Evolutionary conservation across 495 filamentous ascomycete genomes (phyloP).

Genomic region (Hypoxylon rickii): DNA sequence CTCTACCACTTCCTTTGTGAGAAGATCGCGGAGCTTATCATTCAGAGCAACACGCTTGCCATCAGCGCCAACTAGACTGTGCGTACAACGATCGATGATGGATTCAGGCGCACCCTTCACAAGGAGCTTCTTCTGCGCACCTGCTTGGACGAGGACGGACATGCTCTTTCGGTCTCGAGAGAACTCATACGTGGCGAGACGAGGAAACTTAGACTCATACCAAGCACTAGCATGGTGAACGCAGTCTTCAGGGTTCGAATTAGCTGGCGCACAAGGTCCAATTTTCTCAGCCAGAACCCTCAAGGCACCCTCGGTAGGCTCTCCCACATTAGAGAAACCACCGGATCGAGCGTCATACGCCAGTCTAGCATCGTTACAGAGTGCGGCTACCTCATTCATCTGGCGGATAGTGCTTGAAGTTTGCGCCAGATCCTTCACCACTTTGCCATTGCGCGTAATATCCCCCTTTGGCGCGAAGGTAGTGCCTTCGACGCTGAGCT

Average conservation of each 20-base stretch:
- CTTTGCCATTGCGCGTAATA: constrained; percentile 68
- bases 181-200: constrained; percentile 92
- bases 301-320: constrained; percentile 94
- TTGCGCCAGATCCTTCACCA: constrained; percentile 68
- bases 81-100: constrained; percentile 86
- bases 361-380: constrained; percentile 89
- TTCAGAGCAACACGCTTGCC: constrained; percentile 75
- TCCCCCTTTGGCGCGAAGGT: constrained; percentile 87
- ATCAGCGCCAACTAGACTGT: constrained; percentile 72
- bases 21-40: constrained; percentile 65
- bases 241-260: constrained; percentile 54
- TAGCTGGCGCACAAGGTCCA: constrained; percentile 59
- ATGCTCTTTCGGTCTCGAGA: constrained; percentile 98
- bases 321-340: constrained; percentile 83
- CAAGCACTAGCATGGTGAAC: constrained; percentile 80
- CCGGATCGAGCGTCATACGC: constrained; percentile 75
- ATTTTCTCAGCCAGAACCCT: constrained; percentile 94
- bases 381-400: constrained; percentile 83
- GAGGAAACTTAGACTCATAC: constrained; percentile 76
- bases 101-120: constrained; percentile 98
- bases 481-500: constrained; percentile 89
- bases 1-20: constrained; percentile 78
- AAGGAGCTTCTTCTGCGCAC: constrained; percentile 73
- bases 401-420: constrained; percentile 79
- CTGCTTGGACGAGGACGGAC: constrained; percentile 85